Evolutionary conservation across 169 alveolate species (phyloP).

Genomic region (Babesia bigemina): DNA sequence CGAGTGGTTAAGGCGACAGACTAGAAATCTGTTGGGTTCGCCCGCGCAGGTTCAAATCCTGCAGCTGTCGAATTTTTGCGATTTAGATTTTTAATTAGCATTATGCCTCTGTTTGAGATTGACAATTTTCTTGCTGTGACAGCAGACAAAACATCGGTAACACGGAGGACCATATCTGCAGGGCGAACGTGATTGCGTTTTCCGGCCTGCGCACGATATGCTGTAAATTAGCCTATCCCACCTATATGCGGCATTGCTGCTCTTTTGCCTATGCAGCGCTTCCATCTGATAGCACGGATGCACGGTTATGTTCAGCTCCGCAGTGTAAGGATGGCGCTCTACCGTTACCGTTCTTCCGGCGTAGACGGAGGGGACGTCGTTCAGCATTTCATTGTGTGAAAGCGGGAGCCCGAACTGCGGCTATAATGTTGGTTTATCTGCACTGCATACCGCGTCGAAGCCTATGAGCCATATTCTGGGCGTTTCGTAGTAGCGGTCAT

Average conservation of each 20-base stretch:
- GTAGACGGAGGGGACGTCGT: constrained; percentile 61
- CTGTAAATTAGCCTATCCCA: not conserved
- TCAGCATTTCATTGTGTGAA: constrained; percentile 52
- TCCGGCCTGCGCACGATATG: constrained; percentile 10
- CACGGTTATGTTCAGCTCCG: constrained; percentile 41
- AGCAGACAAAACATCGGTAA: constrained; percentile 24
- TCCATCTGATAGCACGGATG: constrained; percentile 69
- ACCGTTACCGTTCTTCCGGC: constrained; percentile 58
- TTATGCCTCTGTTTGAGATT: not conserved
- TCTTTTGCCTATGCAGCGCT: constrained; percentile 24
- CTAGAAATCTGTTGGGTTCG: constrained; percentile 93
- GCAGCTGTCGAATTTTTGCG: constrained; percentile 88
- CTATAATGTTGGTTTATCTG: not conserved
- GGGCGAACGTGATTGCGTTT: constrained; percentile 20
- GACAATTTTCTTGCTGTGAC: not conserved
- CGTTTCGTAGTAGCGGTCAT: constrained; percentile 63
- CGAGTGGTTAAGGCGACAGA: constrained; percentile 95
- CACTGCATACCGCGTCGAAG: constrained; percentile 30
- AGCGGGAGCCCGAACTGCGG: constrained; percentile 59
- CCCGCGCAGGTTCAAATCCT: constrained; percentile 97
- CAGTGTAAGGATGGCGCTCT: constrained; percentile 58
- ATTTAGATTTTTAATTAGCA: not conserved
- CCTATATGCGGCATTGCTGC: not conserved
- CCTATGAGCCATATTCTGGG: constrained; percentile 68
- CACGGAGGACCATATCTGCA: constrained; percentile 41